phyloP scores from a whole-genome alignment of 108 stramenopile genomes.

The Fragilaria crotonensis region DNA sequence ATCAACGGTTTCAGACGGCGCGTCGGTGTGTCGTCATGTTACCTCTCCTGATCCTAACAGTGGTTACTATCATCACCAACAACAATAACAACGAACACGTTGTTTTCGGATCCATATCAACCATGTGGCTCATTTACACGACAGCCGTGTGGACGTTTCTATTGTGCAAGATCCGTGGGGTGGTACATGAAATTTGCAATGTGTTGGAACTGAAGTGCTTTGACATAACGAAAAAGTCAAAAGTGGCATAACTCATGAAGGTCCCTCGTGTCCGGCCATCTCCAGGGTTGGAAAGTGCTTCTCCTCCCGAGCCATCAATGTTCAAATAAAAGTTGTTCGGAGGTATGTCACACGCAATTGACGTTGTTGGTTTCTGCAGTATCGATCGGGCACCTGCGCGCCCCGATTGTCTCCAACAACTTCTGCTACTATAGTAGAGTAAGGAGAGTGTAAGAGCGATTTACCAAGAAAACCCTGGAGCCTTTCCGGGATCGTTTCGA shows the following conservation, averaged over 20 bases:
- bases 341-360: no score
- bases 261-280: no score
- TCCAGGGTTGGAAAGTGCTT: no score
- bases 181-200: conserved; percentile 65
- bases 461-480: no score
- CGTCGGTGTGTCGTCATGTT: conserved; percentile 37
- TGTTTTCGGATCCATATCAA: conserved; percentile 2
- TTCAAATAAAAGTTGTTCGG: no score
- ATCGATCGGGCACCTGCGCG: no score
- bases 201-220: conserved; percentile 82
- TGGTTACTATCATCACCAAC: neutral
- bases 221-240: conserved; percentile 37
- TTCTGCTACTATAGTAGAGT: no score
- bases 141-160: conserved; percentile 46
- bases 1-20: conserved; percentile 26
- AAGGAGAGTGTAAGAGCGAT: no score
- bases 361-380: no score
- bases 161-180: conserved; percentile 39
- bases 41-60: conserved; percentile 47
- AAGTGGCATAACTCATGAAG: neutral
- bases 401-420: no score
- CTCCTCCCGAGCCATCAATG: no score
- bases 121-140: conserved; percentile 40
- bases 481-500: no score
- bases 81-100: conserved; percentile 3